Evolutionary conservation across 257 asterid genomes (phyloP).

Genomic region (Nicotiana tomentosiformis): DNA sequence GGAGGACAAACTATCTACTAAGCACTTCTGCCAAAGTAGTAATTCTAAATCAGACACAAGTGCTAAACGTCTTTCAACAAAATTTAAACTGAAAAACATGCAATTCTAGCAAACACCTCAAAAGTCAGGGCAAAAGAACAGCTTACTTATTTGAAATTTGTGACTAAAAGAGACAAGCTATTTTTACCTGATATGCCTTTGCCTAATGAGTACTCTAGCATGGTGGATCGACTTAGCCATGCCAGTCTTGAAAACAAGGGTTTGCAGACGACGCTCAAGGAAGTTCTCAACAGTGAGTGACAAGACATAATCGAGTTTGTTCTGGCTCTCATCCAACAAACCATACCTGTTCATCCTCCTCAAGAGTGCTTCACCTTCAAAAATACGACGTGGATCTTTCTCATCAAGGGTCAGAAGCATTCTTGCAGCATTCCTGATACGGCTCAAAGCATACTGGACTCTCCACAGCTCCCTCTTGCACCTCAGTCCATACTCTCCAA

Average conservation of each 20-base stretch:
- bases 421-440: slow-evolving; percentile 73
- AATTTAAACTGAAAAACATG: not conserved
- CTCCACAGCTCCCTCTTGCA: slow-evolving; percentile 94
- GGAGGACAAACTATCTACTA: not conserved
- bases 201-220: slow-evolving; percentile 81
- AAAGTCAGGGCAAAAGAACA: not conserved
- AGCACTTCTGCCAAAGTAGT: no score
- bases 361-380: slow-evolving; percentile 85
- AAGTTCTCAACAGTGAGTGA: slow-evolving; percentile 82
- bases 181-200: slow-evolving; percentile 76
- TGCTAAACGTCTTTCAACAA: no score
- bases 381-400: slow-evolving; percentile 77
- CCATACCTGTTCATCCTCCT: slow-evolving; percentile 85
- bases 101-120: not conserved
- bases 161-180: not conserved
- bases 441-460: slow-evolving; percentile 85
- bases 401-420: slow-evolving; percentile 71
- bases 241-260: slow-evolving; percentile 83
- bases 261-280: slow-evolving; percentile 85
- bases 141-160: not conserved
- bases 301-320: slow-evolving; percentile 87
- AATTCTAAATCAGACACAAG: no score
- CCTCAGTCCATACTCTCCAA: slow-evolving; percentile 78
- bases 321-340: slow-evolving; percentile 71
- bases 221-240: slow-evolving; percentile 92